Base-by-base conservation (phyloP, 2,329 filamentous ascomycete species). In the Penicillium rolfsii region DNA sequence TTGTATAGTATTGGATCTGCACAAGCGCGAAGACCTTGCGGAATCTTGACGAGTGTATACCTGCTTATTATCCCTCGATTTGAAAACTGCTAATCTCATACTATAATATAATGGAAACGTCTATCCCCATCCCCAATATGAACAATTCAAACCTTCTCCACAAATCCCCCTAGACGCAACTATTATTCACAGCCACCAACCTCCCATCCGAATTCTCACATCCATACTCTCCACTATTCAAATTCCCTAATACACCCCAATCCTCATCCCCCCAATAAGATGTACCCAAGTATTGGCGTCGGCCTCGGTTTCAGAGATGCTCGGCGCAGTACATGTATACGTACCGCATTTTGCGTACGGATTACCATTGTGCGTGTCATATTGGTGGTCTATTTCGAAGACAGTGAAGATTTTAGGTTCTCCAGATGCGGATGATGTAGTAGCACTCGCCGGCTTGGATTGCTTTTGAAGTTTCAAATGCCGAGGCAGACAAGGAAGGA, bases 331-430 rank as follows among this genome's bases (percentile, higher is more conserved):
- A 66, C 77, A 80, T 1, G 76, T 79, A 65, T 80, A 81, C 1
- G 78, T 77, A 28, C 63, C 70, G 69, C 79, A 83, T 4, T 79
- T 83, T 1, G 81, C 81, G 66, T 83, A 83, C 2, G 81, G 81
- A 2, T 74, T 76, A 26, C 81, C 82, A 60, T 81, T 57, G 61
- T 67, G 67, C 24, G 60, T 63, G 63, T 82, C 78, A 66, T 81
- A 81, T 58, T 80, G 67, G 68, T 82, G 80, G 68, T 83, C 79
- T 6, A 74, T 76, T 24, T 65, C 63, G 66, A 78, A 78, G 57
- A 77, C 72, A 22, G 76, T 75, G 55, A 77, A 78, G 40, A 75
- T 77, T 62, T 62, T 78, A 74, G 4, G 69, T 71, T 16, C 41
- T 59, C 0, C 71, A 73, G 9, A 70, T 70, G 16, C 76, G 72